Percentiles rank a stretch among this genome's conserved stretches.
phyloP scores from a whole-genome alignment of 2,329 filamentous ascomycete genomes.

The Uncinocarpus reesii region DNA sequence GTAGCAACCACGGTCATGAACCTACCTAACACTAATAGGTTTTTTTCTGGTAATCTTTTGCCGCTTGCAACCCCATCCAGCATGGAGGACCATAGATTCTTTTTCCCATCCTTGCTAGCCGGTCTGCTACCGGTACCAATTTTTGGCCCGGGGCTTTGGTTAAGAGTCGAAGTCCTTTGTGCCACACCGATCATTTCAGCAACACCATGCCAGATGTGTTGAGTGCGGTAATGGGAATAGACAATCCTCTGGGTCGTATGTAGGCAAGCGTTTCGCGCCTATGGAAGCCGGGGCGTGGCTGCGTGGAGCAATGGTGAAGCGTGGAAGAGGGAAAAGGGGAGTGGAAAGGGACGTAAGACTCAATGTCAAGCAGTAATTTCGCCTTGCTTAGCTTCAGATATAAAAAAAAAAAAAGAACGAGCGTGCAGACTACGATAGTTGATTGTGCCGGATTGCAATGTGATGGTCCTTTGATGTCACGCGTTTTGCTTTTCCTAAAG shows the following conservation, averaged over 20 bases:
- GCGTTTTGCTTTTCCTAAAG: slow-evolving; percentile 6
- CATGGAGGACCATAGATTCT: slow-evolving; percentile 91
- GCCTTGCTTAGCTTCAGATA: no score
- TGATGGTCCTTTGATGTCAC: slow-evolving; percentile 13
- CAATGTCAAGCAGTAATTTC: no score
- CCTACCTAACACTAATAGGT: slow-evolving; percentile 71
- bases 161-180: slow-evolving; percentile 32
- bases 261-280: no score
- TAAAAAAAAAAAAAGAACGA: no score
- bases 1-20: not conserved
- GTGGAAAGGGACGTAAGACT: no score
- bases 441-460: not conserved
- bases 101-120: slow-evolving; percentile 58
- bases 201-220: slow-evolving; percentile 26
- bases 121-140: slow-evolving; percentile 30
- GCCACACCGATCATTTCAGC: slow-evolving; percentile 30
- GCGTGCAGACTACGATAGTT: no score
- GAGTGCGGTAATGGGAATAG: not conserved
- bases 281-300: no score
- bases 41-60: slow-evolving; percentile 84
- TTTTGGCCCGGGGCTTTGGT: slow-evolving; percentile 28
- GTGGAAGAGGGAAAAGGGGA: no score
- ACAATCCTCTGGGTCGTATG: not conserved
- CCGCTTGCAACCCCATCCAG: slow-evolving; percentile 81
- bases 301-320: no score